A percentile compares a stretch with the other conserved stretches of the same genome.
These are phyloP conservation scores for Diutina pseudorugosa DNA, from an alignment of 1,139 yeast genomes.

Conservation along the genomic window DNA sequence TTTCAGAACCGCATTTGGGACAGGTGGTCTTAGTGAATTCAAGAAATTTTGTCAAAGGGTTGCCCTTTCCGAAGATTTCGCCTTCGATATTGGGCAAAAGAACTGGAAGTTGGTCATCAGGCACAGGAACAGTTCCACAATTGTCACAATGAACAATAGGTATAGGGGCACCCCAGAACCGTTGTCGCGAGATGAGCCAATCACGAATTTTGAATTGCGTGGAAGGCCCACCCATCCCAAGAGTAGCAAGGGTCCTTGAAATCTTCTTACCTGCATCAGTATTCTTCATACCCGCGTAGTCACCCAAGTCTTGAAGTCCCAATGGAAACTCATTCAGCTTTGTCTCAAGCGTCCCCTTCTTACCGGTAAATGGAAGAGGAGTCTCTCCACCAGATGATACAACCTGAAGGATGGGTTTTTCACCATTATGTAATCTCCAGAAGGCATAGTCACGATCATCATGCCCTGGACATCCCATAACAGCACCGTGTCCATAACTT, in stretches of 20 bases:
- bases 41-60: conserved; percentile 55
- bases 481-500: conserved; percentile 82
- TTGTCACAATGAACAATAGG: conserved; percentile 78
- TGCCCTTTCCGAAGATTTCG: conserved; percentile 40
- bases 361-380: background rate
- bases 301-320: conserved; percentile 24
- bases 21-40: conserved; percentile 68
- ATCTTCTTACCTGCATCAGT: conserved; percentile 42
- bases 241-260: conserved; percentile 24
- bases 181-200: conserved; percentile 88
- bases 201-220: conserved; percentile 65
- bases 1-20: conserved; percentile 58
- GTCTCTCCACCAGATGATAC: background rate
- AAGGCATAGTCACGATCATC: conserved; percentile 74
- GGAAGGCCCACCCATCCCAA: conserved; percentile 31
- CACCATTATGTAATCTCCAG: conserved; percentile 56
- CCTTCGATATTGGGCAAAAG: conserved; percentile 39
- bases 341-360: background rate
- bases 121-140: conserved; percentile 89
- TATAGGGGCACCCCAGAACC: conserved; percentile 98
- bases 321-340: background rate
- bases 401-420: conserved; percentile 18
- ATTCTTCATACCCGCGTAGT: conserved; percentile 36
- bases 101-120: conserved; percentile 77
- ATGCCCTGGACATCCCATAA: conserved; percentile 97